phyloP scores from a whole-genome alignment of 164 flowering plant species.

The Cinnamomum micranthum region DNA sequence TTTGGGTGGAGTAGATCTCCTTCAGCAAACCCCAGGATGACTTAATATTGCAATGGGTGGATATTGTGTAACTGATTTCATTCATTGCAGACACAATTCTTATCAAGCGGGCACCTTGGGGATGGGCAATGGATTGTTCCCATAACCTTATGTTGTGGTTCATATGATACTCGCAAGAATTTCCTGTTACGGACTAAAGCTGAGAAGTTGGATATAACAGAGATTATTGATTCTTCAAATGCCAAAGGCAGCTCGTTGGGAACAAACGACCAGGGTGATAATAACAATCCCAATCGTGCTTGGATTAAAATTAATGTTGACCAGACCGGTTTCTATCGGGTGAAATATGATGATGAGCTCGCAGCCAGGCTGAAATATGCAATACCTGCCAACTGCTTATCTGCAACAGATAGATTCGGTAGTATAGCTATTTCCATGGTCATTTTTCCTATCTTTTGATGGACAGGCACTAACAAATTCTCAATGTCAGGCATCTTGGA shows the following conservation, averaged over 20 bases:
- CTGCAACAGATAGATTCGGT: slow-evolving; percentile 90
- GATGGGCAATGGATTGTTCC: slow-evolving; percentile 97
- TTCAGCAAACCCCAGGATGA: no score
- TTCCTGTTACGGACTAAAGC: slow-evolving; percentile 52
- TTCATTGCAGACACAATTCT: slow-evolving; percentile 69
- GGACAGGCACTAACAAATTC: not conserved
- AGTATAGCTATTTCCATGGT: slow-evolving; percentile 5
- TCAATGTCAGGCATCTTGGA: slow-evolving; percentile 75
- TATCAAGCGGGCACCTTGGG: slow-evolving; percentile 71
- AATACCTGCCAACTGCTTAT: slow-evolving; percentile 50
- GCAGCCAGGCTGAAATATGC: slow-evolving; percentile 71
- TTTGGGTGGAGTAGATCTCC: not conserved
- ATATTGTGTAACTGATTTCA: not conserved
- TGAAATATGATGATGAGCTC: slow-evolving; percentile 87
- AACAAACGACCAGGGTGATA: slow-evolving; percentile 7
- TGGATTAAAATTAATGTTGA: slow-evolving; percentile 91
- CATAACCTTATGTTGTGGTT: slow-evolving; percentile 69
- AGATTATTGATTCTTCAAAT: slow-evolving; percentile 29
- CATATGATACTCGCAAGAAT: slow-evolving; percentile 59
- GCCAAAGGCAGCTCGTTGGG: not conserved
- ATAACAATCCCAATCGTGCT: slow-evolving; percentile 4
- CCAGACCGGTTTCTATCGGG: slow-evolving; percentile 90
- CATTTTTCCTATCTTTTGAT: slow-evolving; percentile 3
- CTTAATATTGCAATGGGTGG: not conserved
- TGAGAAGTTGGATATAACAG: slow-evolving; percentile 39